phyloP scores from a whole-genome alignment of 2,329 filamentous ascomycete species.

The Emydomyces testavorans region DNA sequence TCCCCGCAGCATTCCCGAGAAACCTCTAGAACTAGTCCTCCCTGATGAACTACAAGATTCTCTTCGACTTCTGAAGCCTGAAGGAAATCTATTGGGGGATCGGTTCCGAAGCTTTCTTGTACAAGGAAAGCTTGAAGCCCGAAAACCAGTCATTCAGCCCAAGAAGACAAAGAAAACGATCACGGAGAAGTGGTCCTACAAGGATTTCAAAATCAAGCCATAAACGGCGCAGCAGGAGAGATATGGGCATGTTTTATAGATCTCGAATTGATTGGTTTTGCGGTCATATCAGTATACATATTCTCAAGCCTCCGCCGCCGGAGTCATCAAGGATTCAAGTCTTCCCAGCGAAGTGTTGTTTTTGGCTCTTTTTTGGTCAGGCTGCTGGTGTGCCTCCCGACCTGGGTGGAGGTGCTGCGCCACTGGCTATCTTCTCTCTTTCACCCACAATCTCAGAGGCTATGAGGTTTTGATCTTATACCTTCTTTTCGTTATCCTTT shows the following conservation, averaged over 20 bases:
- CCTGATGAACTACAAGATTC: constrained; percentile 75
- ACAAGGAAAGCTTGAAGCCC: constrained; percentile 75
- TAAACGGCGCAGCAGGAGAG: neutral
- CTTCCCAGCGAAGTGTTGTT: too few species aligned
- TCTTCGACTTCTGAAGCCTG: constrained; percentile 71
- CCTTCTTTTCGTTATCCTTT: too few species aligned
- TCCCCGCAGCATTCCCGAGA: constrained; percentile 47
- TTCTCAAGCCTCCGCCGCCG: too few species aligned
- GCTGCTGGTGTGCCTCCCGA: too few species aligned
- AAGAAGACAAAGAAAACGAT: constrained; percentile 70
- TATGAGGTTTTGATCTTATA: too few species aligned
- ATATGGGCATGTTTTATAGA: neutral
- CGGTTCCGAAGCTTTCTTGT: constrained; percentile 81
- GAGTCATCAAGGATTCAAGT: too few species aligned
- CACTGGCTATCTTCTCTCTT: too few species aligned
- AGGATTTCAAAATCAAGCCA: constrained; percentile 61
- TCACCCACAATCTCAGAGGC: too few species aligned
- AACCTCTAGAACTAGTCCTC: constrained; percentile 67
- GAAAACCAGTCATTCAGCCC: constrained; percentile 64
- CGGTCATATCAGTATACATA: too few species aligned
- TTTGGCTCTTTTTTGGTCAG: too few species aligned
- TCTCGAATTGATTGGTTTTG: neutral
- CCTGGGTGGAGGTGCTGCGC: too few species aligned
- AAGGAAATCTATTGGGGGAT: constrained; percentile 90
- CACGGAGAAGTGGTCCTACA: constrained; percentile 96